Base-by-base conservation (phyloP, 805 yeast species). In the Kluyveromyces dobzhanskii region DNA sequence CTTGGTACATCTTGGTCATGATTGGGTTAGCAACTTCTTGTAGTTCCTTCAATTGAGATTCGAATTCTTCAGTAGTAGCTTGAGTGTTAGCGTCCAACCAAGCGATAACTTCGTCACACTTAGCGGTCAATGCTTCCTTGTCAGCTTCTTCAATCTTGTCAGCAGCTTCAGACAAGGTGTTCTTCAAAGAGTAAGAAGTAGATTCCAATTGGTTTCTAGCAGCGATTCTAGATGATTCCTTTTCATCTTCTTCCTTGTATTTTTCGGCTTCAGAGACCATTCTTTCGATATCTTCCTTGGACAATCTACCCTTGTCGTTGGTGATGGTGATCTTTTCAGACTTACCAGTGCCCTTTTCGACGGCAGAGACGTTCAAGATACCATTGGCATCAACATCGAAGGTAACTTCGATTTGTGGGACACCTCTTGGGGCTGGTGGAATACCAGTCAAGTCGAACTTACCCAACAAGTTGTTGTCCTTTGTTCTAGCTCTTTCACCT, bases 361-460 rank as follows among this genome's bases (percentile, higher is more conserved):
- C 80, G 45, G 97, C 97, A 56, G 94, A 81, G 45, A 88, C 97
- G 70, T 88, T 88, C 73, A 88, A 76, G 70, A 88, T 88, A 76
- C 97, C 97, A 69, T 88, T 88, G 54, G 97, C 95, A 67, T 88
- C 97, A 62, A 88, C 73, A 67, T 88, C 97, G 65, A 88, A 88
- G 57, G 95, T 87, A 54, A 88, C 97, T 78, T 88, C 97, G 60
- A 88, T 81, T 75, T 87, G 96, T 62, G 97, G 97, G 58, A 84
- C 94, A 79, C 97, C 97, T 76, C 96, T 86, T 72, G 96, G 96
- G 40, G 96, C 96, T 56, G 97, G 96, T 62, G 97, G 97, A 51
- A 88, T 88, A 66, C 96, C 96, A 53, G 92, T 70, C 60, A 88
- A 78, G 71, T 88, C 97, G 73, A 88, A 88, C 74, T 88, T 88